Conservation (phyloP, 2,329 filamentous ascomycete genomes). For the Penicillium sp. region DNA sequence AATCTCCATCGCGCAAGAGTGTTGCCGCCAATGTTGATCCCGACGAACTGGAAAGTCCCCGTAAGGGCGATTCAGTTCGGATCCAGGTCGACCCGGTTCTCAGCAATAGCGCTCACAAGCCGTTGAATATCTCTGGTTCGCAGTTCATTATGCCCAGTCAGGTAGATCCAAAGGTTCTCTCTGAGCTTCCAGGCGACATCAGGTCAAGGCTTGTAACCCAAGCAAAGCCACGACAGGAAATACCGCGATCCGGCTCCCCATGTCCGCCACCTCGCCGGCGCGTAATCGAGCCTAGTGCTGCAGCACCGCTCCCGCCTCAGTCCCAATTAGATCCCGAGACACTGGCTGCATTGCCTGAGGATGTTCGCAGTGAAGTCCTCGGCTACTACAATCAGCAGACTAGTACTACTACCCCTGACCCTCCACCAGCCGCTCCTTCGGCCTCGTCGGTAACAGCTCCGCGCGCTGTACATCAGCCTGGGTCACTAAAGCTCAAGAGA, state of each 20-base stretch:
- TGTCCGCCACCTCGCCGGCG: conserved; percentile 42
- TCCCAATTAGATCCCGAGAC: conserved; percentile 86
- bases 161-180: conserved; percentile 79
- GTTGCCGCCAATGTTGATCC: conserved; percentile 45
- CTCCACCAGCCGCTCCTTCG: conserved; percentile 36
- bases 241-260: conserved; percentile 39
- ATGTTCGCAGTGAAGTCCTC: conserved; percentile 83
- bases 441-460: conserved; percentile 52
- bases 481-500: conserved; percentile 46
- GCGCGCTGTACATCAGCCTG: conserved; percentile 48
- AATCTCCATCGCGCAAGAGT: conserved; percentile 40
- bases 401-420: conserved; percentile 23
- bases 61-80: conserved; percentile 43
- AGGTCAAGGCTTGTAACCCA: conserved; percentile 74
- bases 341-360: conserved; percentile 80
- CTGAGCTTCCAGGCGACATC: conserved; percentile 84
- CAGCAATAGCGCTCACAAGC: conserved; percentile 58
- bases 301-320: conserved; percentile 60
- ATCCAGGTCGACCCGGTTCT: conserved; percentile 41
- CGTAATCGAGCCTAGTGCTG: conserved; percentile 34
- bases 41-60: conserved; percentile 56
- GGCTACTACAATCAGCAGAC: conserved; percentile 65
- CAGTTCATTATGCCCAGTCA: conserved; percentile 89
- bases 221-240: conserved; percentile 39
- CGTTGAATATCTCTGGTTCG: conserved; percentile 80